A percentile compares a stretch with the other conserved stretches of the same genome.
phyloP scores from a whole-genome alignment of 2,329 filamentous ascomycete genomes.

The Sclerotiophoma versabilis region DNA sequence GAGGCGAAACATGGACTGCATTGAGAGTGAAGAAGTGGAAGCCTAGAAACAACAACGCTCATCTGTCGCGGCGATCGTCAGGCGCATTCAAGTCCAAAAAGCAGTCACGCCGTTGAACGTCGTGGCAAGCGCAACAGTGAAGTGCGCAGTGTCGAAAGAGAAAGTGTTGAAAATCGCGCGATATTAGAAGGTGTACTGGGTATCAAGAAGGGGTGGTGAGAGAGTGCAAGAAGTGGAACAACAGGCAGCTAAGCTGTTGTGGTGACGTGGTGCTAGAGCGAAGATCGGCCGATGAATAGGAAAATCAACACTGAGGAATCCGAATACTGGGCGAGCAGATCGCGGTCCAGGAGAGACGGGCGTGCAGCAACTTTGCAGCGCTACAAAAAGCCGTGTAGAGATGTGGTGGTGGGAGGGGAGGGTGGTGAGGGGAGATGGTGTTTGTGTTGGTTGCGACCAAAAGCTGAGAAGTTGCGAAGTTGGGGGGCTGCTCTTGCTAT shows the following conservation, averaged over 20 bases:
- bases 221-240: slow-evolving; percentile 45
- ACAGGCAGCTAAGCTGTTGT: slow-evolving; percentile 39
- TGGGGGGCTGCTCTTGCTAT: slow-evolving; percentile 17
- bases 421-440: slow-evolving; percentile 16
- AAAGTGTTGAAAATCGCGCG: slow-evolving; percentile 24
- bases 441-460: slow-evolving; percentile 18
- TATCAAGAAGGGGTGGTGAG: slow-evolving; percentile 39
- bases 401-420: slow-evolving; percentile 23
- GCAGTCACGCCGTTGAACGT: slow-evolving; percentile 39
- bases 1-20: slow-evolving; percentile 61
- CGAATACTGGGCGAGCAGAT: slow-evolving; percentile 28
- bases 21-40: slow-evolving; percentile 48
- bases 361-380: slow-evolving; percentile 35
- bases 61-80: slow-evolving; percentile 47
- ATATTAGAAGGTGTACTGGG: slow-evolving; percentile 43
- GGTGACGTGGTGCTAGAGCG: slow-evolving; percentile 42
- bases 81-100: slow-evolving; percentile 41
- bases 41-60: slow-evolving; percentile 46
- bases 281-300: slow-evolving; percentile 41
- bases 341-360: slow-evolving; percentile 29
- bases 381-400: slow-evolving; percentile 33
- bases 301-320: slow-evolving; percentile 24
- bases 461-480: slow-evolving; percentile 18
- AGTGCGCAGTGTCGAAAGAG: slow-evolving; percentile 22
- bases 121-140: slow-evolving; percentile 32